Evolutionary conservation across 2,329 filamentous ascomycete species (phyloP), one percentile per base, ranked within the genome.

Genomic region (Pyricularia grisea): DNA sequence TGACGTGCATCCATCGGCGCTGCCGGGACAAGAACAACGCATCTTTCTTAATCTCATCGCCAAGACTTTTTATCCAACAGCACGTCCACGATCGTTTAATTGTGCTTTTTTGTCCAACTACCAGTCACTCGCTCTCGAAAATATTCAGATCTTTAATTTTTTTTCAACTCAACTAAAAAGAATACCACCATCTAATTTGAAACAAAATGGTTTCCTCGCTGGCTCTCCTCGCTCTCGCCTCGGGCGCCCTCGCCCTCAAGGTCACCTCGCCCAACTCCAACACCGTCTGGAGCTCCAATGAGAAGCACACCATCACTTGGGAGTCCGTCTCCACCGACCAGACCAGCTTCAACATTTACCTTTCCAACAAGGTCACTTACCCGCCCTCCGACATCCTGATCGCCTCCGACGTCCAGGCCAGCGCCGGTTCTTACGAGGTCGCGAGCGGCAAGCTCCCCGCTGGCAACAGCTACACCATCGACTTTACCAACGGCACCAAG

Each of bases 401-500:
- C 60, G 60, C 60, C 60, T 63, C 60, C 60, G 14, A 63, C 60
- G 60, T 63, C 23, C 7, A 63, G 60, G 9, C 25, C 25, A 63
- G 27, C 60, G 25, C 10, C 23, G 60, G 60, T 6, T 63, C 60
- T 20, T 28, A 5, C 27, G 60, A 63, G 60, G 25, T 63, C 60
- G 60, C 30, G 12, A 20, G 25, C 60, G 25, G 60, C 60, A 63
- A 63, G 25, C 60, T 63, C 60, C 3, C 60, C 60, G 25, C 27
- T 27, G 60, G 60, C 11, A 4, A 63, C 12, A 12, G 9, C 23
- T 63, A 17, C 23, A 63, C 42, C 7, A 60, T 67, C 66, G 61
- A 60, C 66, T n/a, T 60, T 5, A 60, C 66, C 25, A 64, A 64
- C 23, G 55, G 67, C 58, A 68, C 55, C 67, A 67, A 68, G 55